Evolutionary conservation across 2,329 filamentous ascomycete species (phyloP).

Genomic region (Sporothrix phasma): DNA sequence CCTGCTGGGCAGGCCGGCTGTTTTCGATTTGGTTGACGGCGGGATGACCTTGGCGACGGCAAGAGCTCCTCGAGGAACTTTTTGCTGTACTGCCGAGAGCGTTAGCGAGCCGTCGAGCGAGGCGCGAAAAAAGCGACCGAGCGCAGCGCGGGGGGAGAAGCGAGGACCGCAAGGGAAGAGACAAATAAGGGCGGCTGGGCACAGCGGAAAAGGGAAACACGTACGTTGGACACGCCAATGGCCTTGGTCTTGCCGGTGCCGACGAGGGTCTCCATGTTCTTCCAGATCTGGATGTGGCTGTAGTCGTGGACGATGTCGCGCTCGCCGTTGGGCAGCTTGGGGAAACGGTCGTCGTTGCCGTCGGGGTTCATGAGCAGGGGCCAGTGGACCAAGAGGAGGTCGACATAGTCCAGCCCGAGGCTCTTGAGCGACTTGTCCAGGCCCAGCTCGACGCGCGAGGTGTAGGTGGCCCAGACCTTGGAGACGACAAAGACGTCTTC

Average conservation of each 20-base stretch:
- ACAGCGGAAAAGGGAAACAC: slow-evolving; percentile 11
- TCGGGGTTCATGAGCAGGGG: slow-evolving; percentile 70
- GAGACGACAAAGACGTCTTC: slow-evolving; percentile 75
- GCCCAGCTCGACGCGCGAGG: slow-evolving; percentile 56
- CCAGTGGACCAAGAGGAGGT: slow-evolving; percentile 79
- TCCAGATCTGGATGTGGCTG: slow-evolving; percentile 69
- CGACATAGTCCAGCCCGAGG: slow-evolving; percentile 70
- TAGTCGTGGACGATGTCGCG: slow-evolving; percentile 61
- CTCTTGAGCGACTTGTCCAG: slow-evolving; percentile 64
- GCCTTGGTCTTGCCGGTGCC: slow-evolving; percentile 45
- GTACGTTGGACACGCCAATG: slow-evolving; percentile 48
- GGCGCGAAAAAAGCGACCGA: too few relatives aligned
- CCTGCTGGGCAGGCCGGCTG: slow-evolving; percentile 62
- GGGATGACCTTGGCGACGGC: slow-evolving; percentile 41
- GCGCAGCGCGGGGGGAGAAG: too few relatives aligned
- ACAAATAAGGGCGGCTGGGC: background rate
- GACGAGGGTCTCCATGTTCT: slow-evolving; percentile 59
- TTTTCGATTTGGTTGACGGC: slow-evolving; percentile 67
- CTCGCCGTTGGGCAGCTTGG: slow-evolving; percentile 61
- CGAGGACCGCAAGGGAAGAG: background rate
- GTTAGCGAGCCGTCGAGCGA: too few relatives aligned
- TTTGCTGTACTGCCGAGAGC: slow-evolving; percentile 38
- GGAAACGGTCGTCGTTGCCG: slow-evolving; percentile 64
- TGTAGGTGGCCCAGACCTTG: slow-evolving; percentile 79
- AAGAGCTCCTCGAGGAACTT: slow-evolving; percentile 47